Evolutionary conservation across 2,329 filamentous ascomycete genomes (phyloP).

Genomic region (Cytospora paraplurivora): DNA sequence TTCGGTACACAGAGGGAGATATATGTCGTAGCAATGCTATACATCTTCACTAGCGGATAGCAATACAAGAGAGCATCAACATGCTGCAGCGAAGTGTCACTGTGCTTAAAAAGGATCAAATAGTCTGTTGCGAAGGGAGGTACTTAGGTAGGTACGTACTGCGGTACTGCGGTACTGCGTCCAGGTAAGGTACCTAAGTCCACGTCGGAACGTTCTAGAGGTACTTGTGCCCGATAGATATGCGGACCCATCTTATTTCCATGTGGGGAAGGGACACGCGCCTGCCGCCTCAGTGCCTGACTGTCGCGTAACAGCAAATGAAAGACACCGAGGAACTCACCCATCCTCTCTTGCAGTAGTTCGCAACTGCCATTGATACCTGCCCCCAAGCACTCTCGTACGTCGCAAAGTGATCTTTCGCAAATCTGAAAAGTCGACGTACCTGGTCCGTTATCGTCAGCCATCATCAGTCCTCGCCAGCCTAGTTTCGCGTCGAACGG

Average conservation of each 20-base stretch:
- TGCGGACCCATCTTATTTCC: constrained; percentile 23
- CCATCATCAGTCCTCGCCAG: constrained; percentile 3
- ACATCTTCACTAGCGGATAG: too few relatives aligned
- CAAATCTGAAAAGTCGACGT: not conserved
- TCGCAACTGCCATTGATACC: constrained; percentile 14
- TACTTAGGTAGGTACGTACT: too few relatives aligned
- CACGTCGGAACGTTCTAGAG: too few relatives aligned
- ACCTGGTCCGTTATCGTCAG: not conserved
- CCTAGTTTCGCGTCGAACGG: constrained; percentile 5
- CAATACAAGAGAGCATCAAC: too few relatives aligned
- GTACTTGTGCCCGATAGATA: not conserved
- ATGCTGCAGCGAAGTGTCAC: too few relatives aligned
- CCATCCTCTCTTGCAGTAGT: constrained; percentile 15
- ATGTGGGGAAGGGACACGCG: constrained; percentile 19
- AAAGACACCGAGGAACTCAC: not conserved
- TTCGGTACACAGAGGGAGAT: not conserved
- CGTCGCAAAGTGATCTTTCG: constrained; percentile 5
- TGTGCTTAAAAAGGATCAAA: too few relatives aligned
- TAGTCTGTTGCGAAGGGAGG: too few relatives aligned
- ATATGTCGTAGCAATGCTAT: too few relatives aligned
- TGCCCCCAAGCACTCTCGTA: constrained; percentile 14
- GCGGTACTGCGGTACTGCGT: too few relatives aligned
- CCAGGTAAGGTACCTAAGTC: too few relatives aligned
- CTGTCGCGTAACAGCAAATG: constrained; percentile 21
- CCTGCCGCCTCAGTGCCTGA: not conserved